These are phyloP conservation scores for Peronospora farinosa DNA, from an alignment of 352 stramenopile species.

Conservation along the genomic window DNA sequence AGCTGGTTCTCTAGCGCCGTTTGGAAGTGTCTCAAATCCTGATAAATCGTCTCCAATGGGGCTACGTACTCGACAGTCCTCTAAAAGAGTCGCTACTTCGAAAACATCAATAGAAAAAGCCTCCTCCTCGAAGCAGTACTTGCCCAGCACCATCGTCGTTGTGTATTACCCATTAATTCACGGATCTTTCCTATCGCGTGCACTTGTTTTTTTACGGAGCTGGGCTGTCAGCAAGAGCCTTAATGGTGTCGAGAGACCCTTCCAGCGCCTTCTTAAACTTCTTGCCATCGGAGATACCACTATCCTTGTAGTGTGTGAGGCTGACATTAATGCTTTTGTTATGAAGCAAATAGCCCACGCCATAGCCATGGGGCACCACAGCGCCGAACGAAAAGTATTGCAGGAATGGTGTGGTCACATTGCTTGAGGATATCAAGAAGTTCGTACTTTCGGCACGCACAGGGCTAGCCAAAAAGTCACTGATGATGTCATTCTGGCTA, in stretches of 20 bases:
- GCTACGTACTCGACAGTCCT: constrained; percentile 63
- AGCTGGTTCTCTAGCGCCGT: constrained; percentile 84
- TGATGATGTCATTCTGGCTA: constrained; percentile 45
- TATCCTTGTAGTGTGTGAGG: constrained; percentile 84
- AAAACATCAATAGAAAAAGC: constrained; percentile 71
- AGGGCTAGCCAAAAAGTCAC: constrained; percentile 74
- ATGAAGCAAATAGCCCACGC: constrained; percentile 86
- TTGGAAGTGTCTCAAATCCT: constrained; percentile 81
- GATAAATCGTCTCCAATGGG: constrained; percentile 83
- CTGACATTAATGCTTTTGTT: constrained; percentile 79
- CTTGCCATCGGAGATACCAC: constrained; percentile 49
- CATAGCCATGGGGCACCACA: constrained; percentile 84
- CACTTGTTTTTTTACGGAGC: constrained; percentile 28
- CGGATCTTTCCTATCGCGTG: too few relatives aligned
- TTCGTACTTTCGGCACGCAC: constrained; percentile 75
- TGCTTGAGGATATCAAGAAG: constrained; percentile 89
- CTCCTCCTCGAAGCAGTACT: constrained; percentile 81
- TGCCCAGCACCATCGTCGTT: constrained; percentile 31
- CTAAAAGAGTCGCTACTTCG: constrained; percentile 58
- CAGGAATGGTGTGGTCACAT: constrained; percentile 85
- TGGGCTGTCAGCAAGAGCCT: constrained; percentile 53
- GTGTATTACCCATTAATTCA: not conserved
- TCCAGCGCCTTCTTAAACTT: constrained; percentile 67
- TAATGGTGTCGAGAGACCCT: constrained; percentile 73
- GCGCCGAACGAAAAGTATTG: constrained; percentile 88